phyloP scores from a whole-genome alignment of 1,139 yeast genomes.

The Debaryomyces coudertii region DNA sequence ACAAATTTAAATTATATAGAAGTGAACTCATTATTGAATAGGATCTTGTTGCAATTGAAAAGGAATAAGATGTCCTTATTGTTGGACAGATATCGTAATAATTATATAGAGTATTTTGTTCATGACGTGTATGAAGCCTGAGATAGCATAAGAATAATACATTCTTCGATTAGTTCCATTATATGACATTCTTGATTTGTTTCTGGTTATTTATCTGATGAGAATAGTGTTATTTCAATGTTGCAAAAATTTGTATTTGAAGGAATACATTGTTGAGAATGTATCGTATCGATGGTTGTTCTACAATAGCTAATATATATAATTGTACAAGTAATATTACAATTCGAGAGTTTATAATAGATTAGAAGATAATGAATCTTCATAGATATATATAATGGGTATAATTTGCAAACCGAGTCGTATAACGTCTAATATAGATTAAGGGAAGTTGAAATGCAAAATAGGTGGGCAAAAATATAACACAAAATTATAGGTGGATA shows the following conservation, averaged over 20 bases:
- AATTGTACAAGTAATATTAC: too few species aligned
- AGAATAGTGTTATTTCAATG: too few species aligned
- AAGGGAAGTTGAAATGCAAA: not conserved
- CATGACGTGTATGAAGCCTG: not conserved
- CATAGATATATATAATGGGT: not conserved
- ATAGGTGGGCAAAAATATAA: not conserved
- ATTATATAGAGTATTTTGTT: conserved; percentile 7
- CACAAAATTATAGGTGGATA: conserved; percentile 4
- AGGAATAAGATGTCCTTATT: conserved; percentile 1
- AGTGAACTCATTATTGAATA: conserved; percentile 18
- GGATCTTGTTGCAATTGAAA: conserved; percentile 14
- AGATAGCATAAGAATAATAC: not conserved
- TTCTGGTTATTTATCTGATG: too few species aligned
- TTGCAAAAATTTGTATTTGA: too few species aligned
- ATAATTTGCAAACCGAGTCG: not conserved
- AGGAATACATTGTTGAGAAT: too few species aligned
- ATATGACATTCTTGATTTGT: too few species aligned
- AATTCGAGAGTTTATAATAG: too few species aligned
- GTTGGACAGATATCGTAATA: conserved; percentile 4
- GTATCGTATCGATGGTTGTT: too few species aligned
- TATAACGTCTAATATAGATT: not conserved
- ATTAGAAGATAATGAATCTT: not conserved
- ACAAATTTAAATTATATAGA: conserved; percentile 15
- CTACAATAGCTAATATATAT: too few species aligned
- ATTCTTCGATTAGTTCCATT: too few species aligned